Evolutionary conservation across 2,329 filamentous ascomycete species (phyloP), one percentile per base, ranked within the genome.

Genomic region (Elsinoe australis): DNA sequence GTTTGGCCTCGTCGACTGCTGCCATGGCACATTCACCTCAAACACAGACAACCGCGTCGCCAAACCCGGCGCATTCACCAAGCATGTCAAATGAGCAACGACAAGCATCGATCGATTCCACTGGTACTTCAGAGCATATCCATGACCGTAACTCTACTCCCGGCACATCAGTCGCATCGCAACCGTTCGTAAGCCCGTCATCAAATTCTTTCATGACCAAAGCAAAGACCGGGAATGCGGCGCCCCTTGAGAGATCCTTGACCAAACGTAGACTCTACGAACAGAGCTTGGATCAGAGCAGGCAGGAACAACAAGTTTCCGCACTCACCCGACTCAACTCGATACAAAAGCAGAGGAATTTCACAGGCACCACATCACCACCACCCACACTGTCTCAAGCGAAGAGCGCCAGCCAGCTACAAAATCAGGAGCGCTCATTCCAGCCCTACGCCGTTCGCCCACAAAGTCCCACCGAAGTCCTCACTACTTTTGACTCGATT

Each of bases 151-250:
- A 79, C 49, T 95, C 90, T 0, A 95, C 89, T 1, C 86, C 88
- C 5, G 88, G 87, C 2, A 95, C 88, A 0, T 95, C 90, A 0
- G 72, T 94, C 44, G 79, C 82, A n/a, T 94, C 88, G 0, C 86
- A 90, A 54, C 64, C 64, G 3, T 60, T 63, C 9, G 61, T 57
- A 32, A 65, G 65, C 6, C 56, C 67, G 63, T 29, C 39, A 6
- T 29, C 39, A 7, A 15, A 24, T 28, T 44, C 39, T 9, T 44
- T 44, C 17, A 14, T 44, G 7, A 31, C 39, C n/a, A 44, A 44
- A 9, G 18, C 59, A 58, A 12, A 61, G 62, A 35, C 67, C 15
- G 56, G 52, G 22, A 57, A 47, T 28, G 60, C 49, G 21, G 49
- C 59, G 32, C 56, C 53, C 0, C 58, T 80, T 0, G 83, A 87